A percentile compares a stretch with the other conserved stretches of the same genome.
Conservation (phyloP, 805 yeast species). For the Saccharomycopsis fibuligera region DNA sequence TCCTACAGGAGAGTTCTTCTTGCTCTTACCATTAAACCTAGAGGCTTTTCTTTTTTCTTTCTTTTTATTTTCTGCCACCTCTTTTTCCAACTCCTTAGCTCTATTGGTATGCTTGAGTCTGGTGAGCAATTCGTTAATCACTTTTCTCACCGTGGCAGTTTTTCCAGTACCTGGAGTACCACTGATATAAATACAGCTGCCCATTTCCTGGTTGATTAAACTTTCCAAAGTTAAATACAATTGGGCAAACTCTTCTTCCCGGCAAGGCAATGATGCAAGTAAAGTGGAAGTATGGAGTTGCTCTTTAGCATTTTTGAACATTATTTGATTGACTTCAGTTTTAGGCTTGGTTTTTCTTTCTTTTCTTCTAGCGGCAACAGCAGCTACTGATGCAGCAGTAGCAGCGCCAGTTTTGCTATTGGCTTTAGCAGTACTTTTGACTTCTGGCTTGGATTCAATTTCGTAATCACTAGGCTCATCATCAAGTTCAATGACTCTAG, state of each 20-base stretch:
- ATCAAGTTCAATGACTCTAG: conserved; percentile 13
- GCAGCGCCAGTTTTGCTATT: neutral
- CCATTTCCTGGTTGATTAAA: conserved; percentile 63
- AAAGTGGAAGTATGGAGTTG: conserved; percentile 34
- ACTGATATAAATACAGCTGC: conserved; percentile 82
- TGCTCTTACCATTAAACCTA: neutral
- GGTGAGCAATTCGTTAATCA: conserved; percentile 56
- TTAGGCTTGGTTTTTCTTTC: neutral
- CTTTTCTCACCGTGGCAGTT: conserved; percentile 89
- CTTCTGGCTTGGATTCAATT: no score
- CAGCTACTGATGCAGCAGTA: conserved; percentile 23
- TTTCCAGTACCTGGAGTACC: conserved; percentile 99
- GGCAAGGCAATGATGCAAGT: conserved; percentile 54
- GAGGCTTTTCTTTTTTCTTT: neutral
- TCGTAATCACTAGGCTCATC: conserved; percentile 21
- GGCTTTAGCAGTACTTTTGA: neutral
- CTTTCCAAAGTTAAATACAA: conserved; percentile 63
- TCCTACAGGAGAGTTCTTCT: neutral
- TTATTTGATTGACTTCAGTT: conserved; percentile 22
- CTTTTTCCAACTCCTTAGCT: neutral
- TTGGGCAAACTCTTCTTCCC: conserved; percentile 75
- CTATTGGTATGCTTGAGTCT: conserved; percentile 27
- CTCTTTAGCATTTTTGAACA: conserved; percentile 33
- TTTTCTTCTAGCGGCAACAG: conserved; percentile 22
- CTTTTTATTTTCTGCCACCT: neutral